These are phyloP conservation scores for Solanum tacnaense DNA, from an alignment of 257 asterid genomes.

Conservation along the genomic window DNA sequence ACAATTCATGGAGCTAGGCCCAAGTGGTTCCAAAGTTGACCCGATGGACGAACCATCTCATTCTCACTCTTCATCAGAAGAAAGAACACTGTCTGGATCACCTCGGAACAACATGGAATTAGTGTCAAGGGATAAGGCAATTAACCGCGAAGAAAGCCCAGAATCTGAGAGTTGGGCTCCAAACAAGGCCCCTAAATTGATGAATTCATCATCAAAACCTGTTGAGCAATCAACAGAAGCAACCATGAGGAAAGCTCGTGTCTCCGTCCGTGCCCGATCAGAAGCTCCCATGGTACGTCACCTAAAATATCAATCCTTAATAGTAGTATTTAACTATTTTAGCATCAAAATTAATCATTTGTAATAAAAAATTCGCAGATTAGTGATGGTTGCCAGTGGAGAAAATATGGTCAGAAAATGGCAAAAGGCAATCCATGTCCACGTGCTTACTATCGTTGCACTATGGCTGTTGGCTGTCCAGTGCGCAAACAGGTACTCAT, in stretches of 20 bases:
- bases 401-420: constrained; percentile 78
- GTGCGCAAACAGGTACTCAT: constrained; percentile 57
- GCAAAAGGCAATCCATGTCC: constrained; percentile 82
- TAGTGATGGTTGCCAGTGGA: constrained; percentile 78
- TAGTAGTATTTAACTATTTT: not conserved
- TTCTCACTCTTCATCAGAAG: constrained; percentile 64
- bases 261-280: constrained; percentile 93
- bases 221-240: constrained; percentile 51
- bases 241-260: constrained; percentile 94
- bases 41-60: constrained; percentile 35
- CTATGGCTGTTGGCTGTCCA: constrained; percentile 72
- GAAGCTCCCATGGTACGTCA: constrained; percentile 73
- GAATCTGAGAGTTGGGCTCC: constrained; percentile 69
- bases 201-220: constrained; percentile 22
- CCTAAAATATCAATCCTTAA: not conserved
- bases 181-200: constrained; percentile 35
- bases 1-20: constrained; percentile 59
- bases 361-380: constrained; percentile 17
- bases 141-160: constrained; percentile 59
- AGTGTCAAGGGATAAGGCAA: constrained; percentile 14
- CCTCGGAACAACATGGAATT: constrained; percentile 19
- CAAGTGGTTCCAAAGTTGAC: constrained; percentile 1
- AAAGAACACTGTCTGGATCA: constrained; percentile 66
- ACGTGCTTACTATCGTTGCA: constrained; percentile 66
- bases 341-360: not conserved